These are phyloP conservation scores for Yarrowia osloensis DNA, from an alignment of 805 yeast genomes.

Conservation along the genomic window DNA sequence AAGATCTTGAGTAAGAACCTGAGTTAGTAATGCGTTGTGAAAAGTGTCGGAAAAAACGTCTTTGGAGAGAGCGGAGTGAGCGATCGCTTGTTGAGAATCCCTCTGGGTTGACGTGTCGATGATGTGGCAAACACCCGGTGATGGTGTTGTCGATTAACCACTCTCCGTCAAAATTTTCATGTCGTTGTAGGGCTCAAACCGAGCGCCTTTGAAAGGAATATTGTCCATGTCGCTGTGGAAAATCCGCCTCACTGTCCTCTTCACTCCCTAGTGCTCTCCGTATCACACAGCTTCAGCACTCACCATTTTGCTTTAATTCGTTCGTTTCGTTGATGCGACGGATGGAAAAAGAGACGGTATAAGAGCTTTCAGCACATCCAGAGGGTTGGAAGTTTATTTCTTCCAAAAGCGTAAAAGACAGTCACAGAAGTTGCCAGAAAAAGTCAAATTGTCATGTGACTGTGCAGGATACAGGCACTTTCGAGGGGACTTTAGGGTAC, in stretches of 20 bases:
- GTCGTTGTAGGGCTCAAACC: not conserved
- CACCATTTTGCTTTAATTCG: constrained; percentile 31
- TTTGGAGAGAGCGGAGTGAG: too few species aligned
- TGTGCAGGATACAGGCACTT: not conserved
- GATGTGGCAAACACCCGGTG: not conserved
- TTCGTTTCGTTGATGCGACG: constrained; percentile 30
- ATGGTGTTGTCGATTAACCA: not conserved
- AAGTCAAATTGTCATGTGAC: constrained; percentile 11
- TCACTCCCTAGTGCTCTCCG: not conserved
- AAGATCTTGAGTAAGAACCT: constrained; percentile 98
- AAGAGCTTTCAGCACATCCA: constrained; percentile 26
- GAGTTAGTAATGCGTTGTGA: not conserved
- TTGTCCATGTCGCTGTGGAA: not conserved
- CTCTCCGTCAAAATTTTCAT: constrained; percentile 7
- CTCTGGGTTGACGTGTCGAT: not conserved
- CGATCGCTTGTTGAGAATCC: not conserved
- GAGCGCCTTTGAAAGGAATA: not conserved
- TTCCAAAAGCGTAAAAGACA: constrained; percentile 14
- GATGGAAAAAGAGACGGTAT: constrained; percentile 28
- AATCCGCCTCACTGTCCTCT: not conserved
- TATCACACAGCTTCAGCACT: constrained; percentile 8
- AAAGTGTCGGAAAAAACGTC: not conserved
- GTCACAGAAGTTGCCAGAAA: constrained; percentile 19
- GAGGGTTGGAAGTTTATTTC: not conserved
- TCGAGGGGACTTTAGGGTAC: constrained; percentile 4